Evolutionary conservation across 768 basidiomycete genomes (phyloP).

Genomic region (Chiua virens): DNA sequence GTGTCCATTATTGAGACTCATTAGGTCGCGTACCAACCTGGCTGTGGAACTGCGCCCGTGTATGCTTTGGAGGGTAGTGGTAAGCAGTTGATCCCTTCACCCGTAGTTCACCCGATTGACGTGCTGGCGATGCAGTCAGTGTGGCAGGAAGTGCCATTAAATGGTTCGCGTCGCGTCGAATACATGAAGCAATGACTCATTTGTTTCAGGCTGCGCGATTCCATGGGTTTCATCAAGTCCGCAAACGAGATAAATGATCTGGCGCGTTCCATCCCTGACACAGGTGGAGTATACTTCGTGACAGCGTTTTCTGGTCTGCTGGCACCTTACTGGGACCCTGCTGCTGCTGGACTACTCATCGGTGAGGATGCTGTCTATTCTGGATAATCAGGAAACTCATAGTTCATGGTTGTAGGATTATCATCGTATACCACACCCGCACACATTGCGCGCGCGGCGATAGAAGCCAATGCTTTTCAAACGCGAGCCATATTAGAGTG

Average conservation of each 20-base stretch:
- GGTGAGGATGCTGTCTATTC: conserved; percentile 41
- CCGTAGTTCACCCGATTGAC: background rate
- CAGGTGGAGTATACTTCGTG: conserved; percentile 94
- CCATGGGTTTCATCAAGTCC: conserved; percentile 76
- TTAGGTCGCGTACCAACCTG: conserved; percentile 88
- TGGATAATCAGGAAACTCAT: background rate
- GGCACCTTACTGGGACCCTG: conserved; percentile 97
- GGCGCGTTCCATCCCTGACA: conserved; percentile 70
- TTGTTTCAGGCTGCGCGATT: conserved; percentile 73
- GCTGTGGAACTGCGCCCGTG: conserved; percentile 71
- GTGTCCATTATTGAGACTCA: conserved; percentile 3
- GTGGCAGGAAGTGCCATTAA: conserved; percentile 96
- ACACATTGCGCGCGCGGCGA: conserved; percentile 91
- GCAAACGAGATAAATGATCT: conserved; percentile 85
- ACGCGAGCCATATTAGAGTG: conserved; percentile 93
- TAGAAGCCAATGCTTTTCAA: conserved; percentile 96
- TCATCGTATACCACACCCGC: conserved; percentile 88
- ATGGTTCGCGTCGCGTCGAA: conserved; percentile 48
- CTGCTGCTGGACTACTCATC: conserved; percentile 83
- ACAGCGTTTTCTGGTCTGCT: conserved; percentile 95
- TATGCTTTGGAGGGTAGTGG: conserved; percentile 96
- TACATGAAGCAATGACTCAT: background rate
- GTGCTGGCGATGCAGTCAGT: conserved; percentile 52
- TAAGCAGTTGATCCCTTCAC: conserved; percentile 39
- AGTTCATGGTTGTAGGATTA: conserved; percentile 45